Evolutionary conservation across 2,329 filamentous ascomycete species (phyloP), one percentile per base, ranked within the genome.

Genomic region (Aaosphaeria pasadenensis): DNA sequence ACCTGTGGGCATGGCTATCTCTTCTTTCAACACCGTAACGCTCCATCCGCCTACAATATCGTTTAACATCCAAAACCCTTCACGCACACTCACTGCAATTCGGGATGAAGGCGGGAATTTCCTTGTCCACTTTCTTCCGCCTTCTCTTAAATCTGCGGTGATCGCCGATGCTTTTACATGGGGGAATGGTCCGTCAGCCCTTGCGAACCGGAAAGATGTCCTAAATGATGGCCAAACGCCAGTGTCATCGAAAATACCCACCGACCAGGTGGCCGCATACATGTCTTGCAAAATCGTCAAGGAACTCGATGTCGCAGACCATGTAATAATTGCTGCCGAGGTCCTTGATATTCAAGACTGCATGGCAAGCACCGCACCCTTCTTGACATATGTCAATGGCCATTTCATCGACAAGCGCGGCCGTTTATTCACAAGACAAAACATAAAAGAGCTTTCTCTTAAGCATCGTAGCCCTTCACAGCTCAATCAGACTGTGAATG

Each of bases 21-120:
- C 83, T 3, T 85, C 82, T 1, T 78, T 86, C 64, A 83, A 71
- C 51, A 81, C 81, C 4, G 79, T 85, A 11, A 77, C 80, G 0
- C 67, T 85, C 3, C 60, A 72, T 30, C 82, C 83, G 1, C 80
- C 82, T 0, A 72, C 81, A n/a, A 71, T 85, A 29, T 82, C 80
- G 1, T 85, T 86, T 73, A 86, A 85, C 52, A 73, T 85, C 47
- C 77, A 76, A 44, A 56, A 74, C 2, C 79, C 80, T 2, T 84
- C 81, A 1, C 71, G 77, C 35, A 84, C 81, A 0, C 74, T 81
- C 42, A 71, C 76, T 45, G 79, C 79, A 5, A 78, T 85, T 17
- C 76, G 74, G 1, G 57, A 56, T 4, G 61, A 67, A 4, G 58
- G 69, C 0, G 59, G 61, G 7, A 53, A 42, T 13, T 79, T 85